Base-by-base conservation (phyloP, 2,329 filamentous ascomycete species). In the Fusarium clavum region DNA sequence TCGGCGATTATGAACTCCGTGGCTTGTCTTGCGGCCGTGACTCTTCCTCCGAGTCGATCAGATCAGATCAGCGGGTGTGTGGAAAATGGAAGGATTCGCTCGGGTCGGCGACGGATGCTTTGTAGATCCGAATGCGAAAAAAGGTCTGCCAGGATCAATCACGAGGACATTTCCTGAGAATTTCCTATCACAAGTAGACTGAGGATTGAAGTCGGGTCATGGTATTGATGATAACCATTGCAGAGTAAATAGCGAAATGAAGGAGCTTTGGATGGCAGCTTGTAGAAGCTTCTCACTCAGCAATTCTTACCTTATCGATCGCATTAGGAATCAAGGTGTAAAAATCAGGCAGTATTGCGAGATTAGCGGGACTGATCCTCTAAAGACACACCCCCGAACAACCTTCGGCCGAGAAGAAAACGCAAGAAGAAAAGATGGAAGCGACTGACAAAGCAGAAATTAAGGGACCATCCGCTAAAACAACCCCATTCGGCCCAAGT, bases 121-220 rank as follows among this genome's bases (percentile, higher is more conserved):
- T 8, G 43, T 38, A 32, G 53, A 54, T 61, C 69, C 69, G 69
- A 71, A 69, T 69, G 68, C 68, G 68, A 70, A 71, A 71, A 71
- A 70, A 48, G 51, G 62, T 27, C 63, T 63, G 46, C n/a, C 45
- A 55, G 48, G 38, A 20, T 49, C n/a, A 53, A 56, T 71, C 68
- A 69, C 45, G 56, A 47, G 64, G 48, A 47, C 53, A 51, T 20
- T 38, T 11, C 9, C 1, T 1, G 6, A 0, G 16, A 38, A 38
- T n/a, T 38, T 38, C 34, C n/a, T 38, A 38, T 38, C 10, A 4
- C 10, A 38, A 11, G 14, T 22, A 25, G 14, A 38, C n/a, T 14
- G 30, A 30, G 41, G 27, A 13, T 38, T 16, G 25, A 27, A 27
- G 7, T 34, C 8, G 40, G 29, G 20, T 61, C 27, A 13, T 57